Conservation (phyloP, 2,329 filamentous ascomycete species). For the Emydomyces testavorans region DNA sequence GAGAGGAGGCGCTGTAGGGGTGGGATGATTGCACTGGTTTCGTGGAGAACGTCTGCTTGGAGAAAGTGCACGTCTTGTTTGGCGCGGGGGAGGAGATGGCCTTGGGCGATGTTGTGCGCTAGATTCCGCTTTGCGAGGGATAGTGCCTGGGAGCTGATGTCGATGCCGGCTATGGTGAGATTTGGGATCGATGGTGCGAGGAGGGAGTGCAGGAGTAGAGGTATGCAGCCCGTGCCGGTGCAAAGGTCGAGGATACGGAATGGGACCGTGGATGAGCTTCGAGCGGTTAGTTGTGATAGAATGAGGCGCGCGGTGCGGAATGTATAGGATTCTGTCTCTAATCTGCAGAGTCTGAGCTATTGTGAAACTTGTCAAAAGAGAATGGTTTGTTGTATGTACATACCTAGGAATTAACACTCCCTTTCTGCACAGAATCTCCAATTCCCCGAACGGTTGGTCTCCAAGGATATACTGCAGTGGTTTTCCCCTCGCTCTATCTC, state of each 20-base stretch:
- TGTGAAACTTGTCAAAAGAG: not conserved
- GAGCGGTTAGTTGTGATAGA: conserved; percentile 6
- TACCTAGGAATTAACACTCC: conserved; percentile 76
- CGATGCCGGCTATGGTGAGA: conserved; percentile 55
- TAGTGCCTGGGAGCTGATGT: conserved; percentile 58
- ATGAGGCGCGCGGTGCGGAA: conserved; percentile 43
- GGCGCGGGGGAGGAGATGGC: conserved; percentile 21
- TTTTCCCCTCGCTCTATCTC: conserved; percentile 46
- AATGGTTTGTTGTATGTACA: not conserved
- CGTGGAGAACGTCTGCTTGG: conserved; percentile 34
- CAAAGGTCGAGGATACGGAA: conserved; percentile 72
- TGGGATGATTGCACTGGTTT: not conserved
- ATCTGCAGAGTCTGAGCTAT: conserved; percentile 25
- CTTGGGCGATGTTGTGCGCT: conserved; percentile 36
- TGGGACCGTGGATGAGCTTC: conserved; percentile 14
- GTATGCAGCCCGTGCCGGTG: conserved; percentile 82
- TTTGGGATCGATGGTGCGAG: conserved; percentile 35
- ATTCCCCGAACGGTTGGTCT: conserved; percentile 71
- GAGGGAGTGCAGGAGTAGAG: conserved; percentile 59
- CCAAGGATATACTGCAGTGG: conserved; percentile 87
- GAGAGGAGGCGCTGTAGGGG: not conserved
- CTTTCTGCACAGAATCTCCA: conserved; percentile 64
- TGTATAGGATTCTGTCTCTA: conserved; percentile 61
- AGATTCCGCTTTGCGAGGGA: conserved; percentile 55
- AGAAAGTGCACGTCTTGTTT: conserved; percentile 36